Base-by-base conservation (phyloP, 345 rosid species). In the Melaleuca alternifolia region DNA sequence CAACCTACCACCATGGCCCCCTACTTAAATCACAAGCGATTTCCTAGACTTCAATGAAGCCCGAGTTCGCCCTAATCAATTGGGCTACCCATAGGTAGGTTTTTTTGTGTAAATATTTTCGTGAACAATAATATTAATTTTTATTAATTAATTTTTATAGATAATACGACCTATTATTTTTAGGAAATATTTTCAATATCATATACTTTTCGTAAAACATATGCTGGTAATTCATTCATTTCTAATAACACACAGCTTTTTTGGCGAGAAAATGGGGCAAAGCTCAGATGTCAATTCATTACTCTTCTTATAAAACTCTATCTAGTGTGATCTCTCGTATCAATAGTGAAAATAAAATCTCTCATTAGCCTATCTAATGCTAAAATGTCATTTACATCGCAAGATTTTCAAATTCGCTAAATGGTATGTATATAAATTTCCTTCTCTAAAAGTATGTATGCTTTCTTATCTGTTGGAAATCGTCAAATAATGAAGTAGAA, bases 341-440 rank as follows among this genome's bases (percentile, higher is more conserved):
- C 1, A 16, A 33, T 11, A 21, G 13, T 33, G 26, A 7, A 37
- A 71, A 33, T 37, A 18, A 59, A 23, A 71, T 71, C 5, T 71
- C 26, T 37, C 4, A 0, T 2, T 16, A 3, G 11, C 11, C 11
- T 37, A 1, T 18, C 3, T 71, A 33, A 33, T 33, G 46, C 2
- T 9, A 2, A 6, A 37, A 71, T 0, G 13, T 71, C 9, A 71
- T 71, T 9, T 18, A 18, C 79, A 71, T 37, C 23, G 4, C 1
- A 2, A 0, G 11, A 18, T 71, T 71, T 20, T 3, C 4, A 21
- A 37, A 71, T 71, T 4, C 18, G 24, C 13, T 5, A 37, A 33
- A 0, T 18, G 33, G 37, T 71, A 2, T 9, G 0, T 0, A 0
- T 24, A 33, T 1, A 6, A 18, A 11, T 33, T 65, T 10, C 4